Base-by-base conservation (phyloP, 2,329 filamentous ascomycete species). In the Aspergillus terreus region DNA sequence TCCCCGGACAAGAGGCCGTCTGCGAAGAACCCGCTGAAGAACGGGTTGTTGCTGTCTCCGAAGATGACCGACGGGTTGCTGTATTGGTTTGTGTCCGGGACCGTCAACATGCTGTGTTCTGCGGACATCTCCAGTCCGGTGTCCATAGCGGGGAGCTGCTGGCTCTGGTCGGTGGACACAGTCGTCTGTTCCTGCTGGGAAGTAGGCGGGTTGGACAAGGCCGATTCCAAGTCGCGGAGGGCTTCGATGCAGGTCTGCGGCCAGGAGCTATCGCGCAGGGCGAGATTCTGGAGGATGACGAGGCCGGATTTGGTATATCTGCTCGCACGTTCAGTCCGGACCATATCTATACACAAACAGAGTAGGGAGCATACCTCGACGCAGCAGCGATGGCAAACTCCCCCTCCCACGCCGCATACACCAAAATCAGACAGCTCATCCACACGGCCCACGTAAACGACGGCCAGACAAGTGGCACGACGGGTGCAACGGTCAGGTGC, bases 381-480 rank as follows among this genome's bases (percentile, higher is more conserved):
- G 55, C 55, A 19, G 50, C 50, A 11, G 41, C 33, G 4, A 70
- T 53, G 0, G 73, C 66, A 3, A 78, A 62, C 30, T 79, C 71
- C 1, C 69, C 68, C 53, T 77, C 75, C 54, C 75, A 76, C 0
- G 76, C 76, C 4, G 78, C 78, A 47, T 78, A 77, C 3, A 79
- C 72, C 4, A 81, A 59, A 17, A 81, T 74, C 36, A 81, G 77
- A 1, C 75, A 76, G 51, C 77, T 78, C 56, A 80, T 80, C 78
- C 78, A 81, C 0, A 77, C 68, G 1, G 73, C 74, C 78, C 78
- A 80, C 0, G 78, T 80, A 36, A 78, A 78, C 0, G 77, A 78
- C 2, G 77, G 77, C 76, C 78, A 80, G 0, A 77, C 61, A 21
- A 81, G 61, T 0, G 75, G 71, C 6, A 50, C 32, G 2, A 17